phyloP scores from a whole-genome alignment of 371 early-diverging fungal species.

The Coemansia sp. region DNA sequence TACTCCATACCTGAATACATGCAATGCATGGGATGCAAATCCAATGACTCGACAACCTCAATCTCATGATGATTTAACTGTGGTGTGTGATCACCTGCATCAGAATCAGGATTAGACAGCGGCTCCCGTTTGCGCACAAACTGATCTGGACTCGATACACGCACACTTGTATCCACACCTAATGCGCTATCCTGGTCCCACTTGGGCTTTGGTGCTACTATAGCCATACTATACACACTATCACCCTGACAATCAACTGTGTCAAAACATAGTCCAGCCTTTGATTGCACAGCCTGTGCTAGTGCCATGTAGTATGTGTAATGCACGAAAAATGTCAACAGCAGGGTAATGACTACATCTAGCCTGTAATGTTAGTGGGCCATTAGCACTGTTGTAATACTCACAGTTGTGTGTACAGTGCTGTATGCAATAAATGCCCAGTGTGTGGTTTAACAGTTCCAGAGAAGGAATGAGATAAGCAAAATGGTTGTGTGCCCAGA shows the following conservation, averaged over 20 bases:
- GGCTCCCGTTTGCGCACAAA: slow-evolving; percentile 30
- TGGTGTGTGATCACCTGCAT: not conserved
- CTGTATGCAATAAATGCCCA: slow-evolving; percentile 56
- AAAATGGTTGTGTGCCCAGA: too few relatives aligned
- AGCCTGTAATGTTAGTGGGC: slow-evolving; percentile 72
- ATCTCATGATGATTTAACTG: slow-evolving; percentile 8
- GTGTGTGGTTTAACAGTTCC: too few relatives aligned
- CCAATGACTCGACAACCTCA: slow-evolving; percentile 3
- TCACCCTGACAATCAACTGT: not conserved
- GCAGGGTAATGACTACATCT: slow-evolving; percentile 66
- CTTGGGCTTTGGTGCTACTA: slow-evolving; percentile 6
- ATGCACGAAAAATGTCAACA: slow-evolving; percentile 58
- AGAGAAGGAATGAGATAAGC: too few relatives aligned
- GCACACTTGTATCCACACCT: slow-evolving; percentile 13
- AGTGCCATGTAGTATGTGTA: slow-evolving; percentile 52
- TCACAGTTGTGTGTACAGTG: slow-evolving; percentile 55
- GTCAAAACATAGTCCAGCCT: not conserved
- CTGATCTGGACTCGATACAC: not conserved
- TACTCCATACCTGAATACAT: not conserved
- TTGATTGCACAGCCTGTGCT: slow-evolving; percentile 4
- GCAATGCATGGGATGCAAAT: not conserved
- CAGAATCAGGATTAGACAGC: not conserved
- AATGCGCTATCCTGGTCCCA: slow-evolving; percentile 33
- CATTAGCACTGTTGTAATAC: slow-evolving; percentile 60
- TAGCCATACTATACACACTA: slow-evolving; percentile 3